Evolutionary conservation across 164 flowering plant species (phyloP).

Genomic region (Stephania japonica): DNA sequence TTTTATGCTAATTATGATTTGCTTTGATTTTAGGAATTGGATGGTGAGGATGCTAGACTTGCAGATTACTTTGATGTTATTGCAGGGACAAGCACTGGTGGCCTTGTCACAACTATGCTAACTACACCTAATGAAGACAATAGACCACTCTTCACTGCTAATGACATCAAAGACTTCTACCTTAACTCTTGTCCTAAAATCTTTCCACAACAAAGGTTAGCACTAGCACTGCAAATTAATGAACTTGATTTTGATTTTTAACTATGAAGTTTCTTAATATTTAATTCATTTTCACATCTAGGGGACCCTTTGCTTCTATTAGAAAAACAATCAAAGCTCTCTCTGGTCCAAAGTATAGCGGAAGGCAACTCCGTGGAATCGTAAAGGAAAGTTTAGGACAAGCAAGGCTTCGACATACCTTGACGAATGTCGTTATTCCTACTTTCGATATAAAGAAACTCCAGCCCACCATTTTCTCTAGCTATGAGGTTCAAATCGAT

Average conservation of each 20-base stretch:
- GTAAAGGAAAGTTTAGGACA: constrained; percentile 6
- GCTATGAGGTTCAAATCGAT: constrained; percentile 13
- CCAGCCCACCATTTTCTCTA: constrained; percentile 25
- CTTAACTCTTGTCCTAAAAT: constrained; percentile 29
- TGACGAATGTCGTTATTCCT: constrained; percentile 24
- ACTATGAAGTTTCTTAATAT: no score
- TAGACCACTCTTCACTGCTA: constrained; percentile 34
- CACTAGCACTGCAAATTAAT: no score
- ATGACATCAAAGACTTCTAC: constrained; percentile 29
- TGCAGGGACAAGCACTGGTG: constrained; percentile 45
- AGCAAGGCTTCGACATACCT: constrained; percentile 12
- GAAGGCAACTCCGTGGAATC: constrained; percentile 15
- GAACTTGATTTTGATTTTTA: background rate
- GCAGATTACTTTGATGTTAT: constrained; percentile 44
- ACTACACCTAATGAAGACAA: constrained; percentile 28
- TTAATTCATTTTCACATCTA: no score
- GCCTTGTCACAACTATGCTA: constrained; percentile 40
- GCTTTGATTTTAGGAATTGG: constrained; percentile 19
- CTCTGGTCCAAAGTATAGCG: constrained; percentile 19
- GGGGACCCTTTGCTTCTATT: constrained; percentile 3
- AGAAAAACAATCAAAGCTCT: background rate
- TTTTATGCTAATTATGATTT: background rate
- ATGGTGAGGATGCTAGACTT: constrained; percentile 28
- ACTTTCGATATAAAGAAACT: constrained; percentile 25
- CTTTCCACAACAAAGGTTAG: constrained; percentile 30